Base-by-base conservation (phyloP, 1,139 yeast species). In the Hanseniaspora uvarum region DNA sequence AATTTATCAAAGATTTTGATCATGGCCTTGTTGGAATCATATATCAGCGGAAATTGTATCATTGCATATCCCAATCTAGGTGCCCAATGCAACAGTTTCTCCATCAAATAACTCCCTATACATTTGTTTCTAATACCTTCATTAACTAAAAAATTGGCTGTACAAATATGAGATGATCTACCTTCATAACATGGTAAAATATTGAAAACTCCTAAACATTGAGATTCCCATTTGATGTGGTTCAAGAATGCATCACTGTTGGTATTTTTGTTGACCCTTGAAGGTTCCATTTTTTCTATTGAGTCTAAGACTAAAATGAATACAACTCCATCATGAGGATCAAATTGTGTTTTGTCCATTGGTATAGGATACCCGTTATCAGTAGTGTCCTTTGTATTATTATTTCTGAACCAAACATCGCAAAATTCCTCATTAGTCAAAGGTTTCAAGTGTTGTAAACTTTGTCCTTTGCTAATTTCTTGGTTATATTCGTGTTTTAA, bases 51-150 rank as follows among this genome's bases (percentile, higher is more conserved):
- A 70, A 92, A 86, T 58, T 86, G 79, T 12, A 87, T 78, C 59
- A 87, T 84, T 0, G 89, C 83, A 67, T 85, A 92, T 1, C 96
- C 96, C 45, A 89, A 72, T 57, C 80, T 72, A 5, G 94, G 94
- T 1, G 96, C 88, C 97, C 97, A 92, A 58, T 83, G 87, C 28
- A 88, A 66, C 62, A 80, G 87, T 59, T 94, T 83, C 61, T 86
- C 94, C 11, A 87, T 82, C 58, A 92, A 68, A 0, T 94, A 84
- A 56, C 81, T 73, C 4, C 98, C 98, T 44, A 92, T 85, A 4
- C 97, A 96, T 64, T 83, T 84, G n/a, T 94, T 92, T 60, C 98
- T 71, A 59, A 86, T 86, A 58, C 95, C 95, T 1, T 95, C 94
- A 67, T 88, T 87, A 2, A 92, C 97, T 53, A 92, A 70, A 60